Evolutionary conservation across 2,329 filamentous ascomycete genomes (phyloP), one percentile per base, ranked within the genome.

Genomic region (Cercospora zeina): DNA sequence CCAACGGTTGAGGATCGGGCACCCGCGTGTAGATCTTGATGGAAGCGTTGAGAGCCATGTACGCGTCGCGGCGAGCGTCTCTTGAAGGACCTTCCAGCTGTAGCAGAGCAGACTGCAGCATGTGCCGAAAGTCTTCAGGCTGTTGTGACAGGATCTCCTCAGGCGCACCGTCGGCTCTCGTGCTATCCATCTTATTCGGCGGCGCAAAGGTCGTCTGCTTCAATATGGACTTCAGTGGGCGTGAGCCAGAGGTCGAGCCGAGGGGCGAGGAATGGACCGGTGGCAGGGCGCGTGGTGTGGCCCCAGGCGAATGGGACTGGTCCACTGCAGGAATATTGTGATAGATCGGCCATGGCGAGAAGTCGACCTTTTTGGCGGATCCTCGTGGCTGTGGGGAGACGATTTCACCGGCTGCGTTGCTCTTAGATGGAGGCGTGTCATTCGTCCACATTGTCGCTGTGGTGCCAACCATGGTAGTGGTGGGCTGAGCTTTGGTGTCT

Each of bases 71-170:
- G 68, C 89, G 89, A 11, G 86, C 87, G 61, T 87, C 84, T 58
- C 88, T 83, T 68, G 92, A 89, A 31, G 86, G 81, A 21, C 89
- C 87, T 37, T 89, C 89, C 53, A 99, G 83, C 76, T 95, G 89
- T 75, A 90, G 88, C 36, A 91, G 83, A 4, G 91, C 86, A 0
- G 91, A 96, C 69, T 96, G 90, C 67, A 97, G 78, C 88, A 97
- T 95, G 69, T 86, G 86, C 66, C 84, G 83, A 61, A 96, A 87
- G 39, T 84, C 87, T 49, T 83, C 80, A 64, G 81, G 79, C 27
- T 78, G 81, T 67, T 79, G 81, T 62, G 77, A 77, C 65, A 74
- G 77, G 75, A 76, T 69, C 69, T 72, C 71, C 65, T 70, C 74
- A 73, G 74, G 67, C 75, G 65, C 76, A 75, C 69, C 81, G 76